These are phyloP conservation scores for Picea engelmannii DNA, from an alignment of 83 land plant genomes.

Conservation along the genomic window DNA sequence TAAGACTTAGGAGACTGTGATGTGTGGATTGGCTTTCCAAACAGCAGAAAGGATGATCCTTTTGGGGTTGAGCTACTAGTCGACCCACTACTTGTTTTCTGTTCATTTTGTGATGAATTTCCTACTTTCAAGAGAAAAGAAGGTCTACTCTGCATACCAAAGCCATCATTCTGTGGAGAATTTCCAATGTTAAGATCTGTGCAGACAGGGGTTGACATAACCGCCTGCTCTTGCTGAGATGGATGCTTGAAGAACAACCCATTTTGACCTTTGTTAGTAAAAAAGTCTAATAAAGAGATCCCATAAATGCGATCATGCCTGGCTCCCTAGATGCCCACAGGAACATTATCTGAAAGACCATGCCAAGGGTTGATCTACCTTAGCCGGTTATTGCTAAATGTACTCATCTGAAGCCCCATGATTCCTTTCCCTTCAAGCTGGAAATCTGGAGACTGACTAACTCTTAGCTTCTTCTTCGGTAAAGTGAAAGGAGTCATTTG, in stretches of 20 bases:
- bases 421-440: slow-evolving; percentile 49
- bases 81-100: background rate
- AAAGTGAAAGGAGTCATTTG: slow-evolving; percentile 70
- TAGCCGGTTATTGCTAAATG: slow-evolving; percentile 57
- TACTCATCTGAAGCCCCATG: slow-evolving; percentile 50
- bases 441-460: slow-evolving; percentile 54
- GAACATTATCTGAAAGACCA: slow-evolving; percentile 56
- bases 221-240: no score
- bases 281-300: no score
- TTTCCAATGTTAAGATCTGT: slow-evolving; percentile 18
- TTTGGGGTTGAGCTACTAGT: no score
- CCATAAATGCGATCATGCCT: slow-evolving; percentile 88
- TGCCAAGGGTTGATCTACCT: slow-evolving; percentile 66
- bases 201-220: slow-evolving; percentile 5
- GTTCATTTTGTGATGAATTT: slow-evolving; percentile 15
- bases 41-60: slow-evolving; percentile 41
- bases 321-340: slow-evolving; percentile 99
- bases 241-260: no score
- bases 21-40: slow-evolving; percentile 60
- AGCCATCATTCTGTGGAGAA: background rate
- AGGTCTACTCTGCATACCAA: slow-evolving; percentile 17
- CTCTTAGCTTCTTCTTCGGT: slow-evolving; percentile 65
- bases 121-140: slow-evolving; percentile 49
- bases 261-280: no score
- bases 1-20: slow-evolving; percentile 17